Evolutionary conservation across 768 basidiomycete species (phyloP), one percentile per base, ranked within the genome.

Genomic region (Boletus rex-veris): DNA sequence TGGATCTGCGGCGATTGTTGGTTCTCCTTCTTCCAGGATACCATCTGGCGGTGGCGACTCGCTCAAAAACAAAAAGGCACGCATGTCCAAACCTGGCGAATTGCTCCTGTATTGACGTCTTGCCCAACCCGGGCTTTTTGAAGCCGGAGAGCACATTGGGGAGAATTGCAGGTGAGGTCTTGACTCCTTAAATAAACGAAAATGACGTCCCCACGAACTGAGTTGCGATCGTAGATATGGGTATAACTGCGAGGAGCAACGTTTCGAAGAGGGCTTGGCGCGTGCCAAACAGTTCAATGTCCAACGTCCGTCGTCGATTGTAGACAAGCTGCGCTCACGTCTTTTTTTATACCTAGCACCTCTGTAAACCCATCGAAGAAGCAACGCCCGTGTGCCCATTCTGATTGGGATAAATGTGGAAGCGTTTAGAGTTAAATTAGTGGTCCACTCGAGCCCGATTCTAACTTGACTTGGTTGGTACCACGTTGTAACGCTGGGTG

Each of bases 211-310:
- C 3, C 11, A 16, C 14, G 4, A 18, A 45, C 24, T 9, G 18
- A 39, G 14, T 12, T 33, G 33, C 37, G 37, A 12, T 15, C 16
- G 7, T 28, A 50, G 54, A 47, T 38, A 43, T 21, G 54, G 57
- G 15, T 50, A 58, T 3, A 14, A 56, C 3, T 58, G 56, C 24
- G 16, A 4, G 9, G 4, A 41, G 19, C 48, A 57, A 26, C 44
- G 55, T 26, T 1, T 7, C 4, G 33, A 55, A 24, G 5, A 8
- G 0, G 54, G 53, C 14, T 30, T 54, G 10, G 37, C 28, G 16
- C 37, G 18, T 21, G 46, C 46, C 35, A 35, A 48, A 45, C 4
- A 35, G 16, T 49, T 44, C 44, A 56, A 57, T 31, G 53, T 50
- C 10, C 19, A 52, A 24, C 19, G 9, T 28, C 26, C 26, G 8